A percentile compares a stretch with the other conserved stretches of the same genome.
These are phyloP conservation scores for Phyllostachys edulis DNA, from an alignment of 176 grass and related monocot genomes.

Conservation along the genomic window DNA sequence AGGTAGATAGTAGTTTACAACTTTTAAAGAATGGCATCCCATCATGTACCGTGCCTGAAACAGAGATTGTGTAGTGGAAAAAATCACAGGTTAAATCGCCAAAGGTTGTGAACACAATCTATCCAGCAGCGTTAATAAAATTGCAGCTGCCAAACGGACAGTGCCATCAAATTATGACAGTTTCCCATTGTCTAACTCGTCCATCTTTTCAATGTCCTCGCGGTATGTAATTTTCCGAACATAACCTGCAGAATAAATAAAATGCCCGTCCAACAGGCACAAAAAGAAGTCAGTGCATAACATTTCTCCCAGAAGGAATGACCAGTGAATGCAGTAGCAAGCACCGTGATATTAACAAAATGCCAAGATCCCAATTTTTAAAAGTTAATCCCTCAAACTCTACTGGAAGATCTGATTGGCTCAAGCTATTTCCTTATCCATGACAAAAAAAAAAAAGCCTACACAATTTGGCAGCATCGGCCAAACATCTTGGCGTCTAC, in stretches of 20 bases:
- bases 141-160: slow-evolving; percentile 17
- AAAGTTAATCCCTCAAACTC: background rate
- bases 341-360: background rate
- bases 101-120: slow-evolving; percentile 7
- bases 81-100: slow-evolving; percentile 31
- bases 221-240: slow-evolving; percentile 86
- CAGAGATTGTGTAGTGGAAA: slow-evolving; percentile 4
- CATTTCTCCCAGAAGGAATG: background rate
- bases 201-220: slow-evolving; percentile 71
- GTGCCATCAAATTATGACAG: slow-evolving; percentile 48
- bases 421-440: background rate
- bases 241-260: slow-evolving; percentile 67
- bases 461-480: slow-evolving; percentile 4
- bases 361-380: background rate
- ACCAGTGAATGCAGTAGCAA: background rate
- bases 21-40: slow-evolving; percentile 41
- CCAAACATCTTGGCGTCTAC: background rate
- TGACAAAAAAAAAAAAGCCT: slow-evolving; percentile 18
- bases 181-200: slow-evolving; percentile 74
- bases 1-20: background rate
- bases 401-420: background rate
- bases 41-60: slow-evolving; percentile 23
- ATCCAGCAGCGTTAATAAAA: slow-evolving; percentile 28
- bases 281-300: slow-evolving; percentile 22
- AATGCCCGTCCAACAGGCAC: background rate